Base-by-base conservation (phyloP, 805 yeast species). In the Candida coleopterorum region DNA sequence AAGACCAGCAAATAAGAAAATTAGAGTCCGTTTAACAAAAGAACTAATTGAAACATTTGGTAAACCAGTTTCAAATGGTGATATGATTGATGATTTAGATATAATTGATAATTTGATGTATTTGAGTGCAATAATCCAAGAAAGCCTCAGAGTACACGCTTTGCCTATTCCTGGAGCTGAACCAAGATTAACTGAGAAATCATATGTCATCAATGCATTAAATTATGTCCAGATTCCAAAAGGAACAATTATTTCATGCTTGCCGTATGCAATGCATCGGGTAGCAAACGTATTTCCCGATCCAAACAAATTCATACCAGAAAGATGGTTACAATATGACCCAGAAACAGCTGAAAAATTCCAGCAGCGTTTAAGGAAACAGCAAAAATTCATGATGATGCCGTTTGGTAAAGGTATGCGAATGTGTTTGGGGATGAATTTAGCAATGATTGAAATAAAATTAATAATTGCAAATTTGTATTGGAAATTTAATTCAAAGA, bases 91-190 rank as follows among this genome's bases (percentile, higher is more conserved):
- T 33, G 53, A 55, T 29, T 55, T 68, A 7, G 69, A 67, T 25
- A 59, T 56, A 0, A 60, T 83, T 12, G 85, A 79, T 42, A 60
- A 60, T 8, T 56, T 80, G 25, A 81, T 82, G 2, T 68, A 71
- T 34, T 53, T 84, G 39, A 71, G 76, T 46, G 85, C 88, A 0
- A 64, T 84, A 17, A 50, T 83, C 3, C 68, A 69, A 35, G 94
- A 85, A 53, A 70, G 72, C 4, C 68, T 72, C 15, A 61, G 89
- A 28, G 60, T 80, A 0, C 84, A 81, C 53, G 66, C 86, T 3
- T n/a, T n/a, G n/a, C 79, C 87, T 0, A 81, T 81, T 42, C 88
- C 88, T 1, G 88, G 87, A 3, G 71, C 79, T 29, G 87, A 81
- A 52, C 87, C 87, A 2, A 52, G 89, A 23, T 50, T 61, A 8